phyloP scores from a whole-genome alignment of 2,329 filamentous ascomycete genomes.

The Paracoccidioides lutzii region DNA sequence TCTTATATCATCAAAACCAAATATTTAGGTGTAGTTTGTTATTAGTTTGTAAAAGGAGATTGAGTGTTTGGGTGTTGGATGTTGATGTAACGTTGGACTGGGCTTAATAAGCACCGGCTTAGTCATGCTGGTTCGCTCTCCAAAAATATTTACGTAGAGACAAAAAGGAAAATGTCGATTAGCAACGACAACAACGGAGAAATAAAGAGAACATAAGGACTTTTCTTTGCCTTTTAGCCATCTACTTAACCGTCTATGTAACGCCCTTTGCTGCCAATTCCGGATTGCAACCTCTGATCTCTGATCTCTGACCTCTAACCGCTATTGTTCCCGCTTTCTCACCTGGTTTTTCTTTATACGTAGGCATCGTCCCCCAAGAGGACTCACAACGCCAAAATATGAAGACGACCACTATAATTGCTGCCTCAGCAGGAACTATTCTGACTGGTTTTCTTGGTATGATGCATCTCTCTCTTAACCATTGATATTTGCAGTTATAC shows the following conservation, averaged over 20 bases:
- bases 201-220: too few species aligned
- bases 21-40: neutral
- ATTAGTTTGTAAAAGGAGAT: neutral
- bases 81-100: neutral
- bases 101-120: neutral
- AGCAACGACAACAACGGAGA: too few species aligned
- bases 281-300: too few species aligned
- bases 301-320: too few species aligned
- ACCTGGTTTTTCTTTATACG: neutral
- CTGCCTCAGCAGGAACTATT: slow-evolving; percentile 45
- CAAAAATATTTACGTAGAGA: neutral
- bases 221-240: too few species aligned
- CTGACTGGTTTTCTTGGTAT: slow-evolving; percentile 44
- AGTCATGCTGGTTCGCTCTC: neutral
- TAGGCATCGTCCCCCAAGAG: neutral
- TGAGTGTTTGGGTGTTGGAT: neutral
- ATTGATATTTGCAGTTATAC: neutral
- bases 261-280: too few species aligned
- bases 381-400: slow-evolving; percentile 16
- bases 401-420: slow-evolving; percentile 45
- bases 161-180: neutral
- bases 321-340: neutral
- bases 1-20: slow-evolving; percentile 10
- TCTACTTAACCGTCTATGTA: too few species aligned
- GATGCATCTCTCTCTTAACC: slow-evolving; percentile 7